Percentiles rank a stretch among this genome's conserved stretches.
Evolutionary conservation across 768 basidiomycete genomes (phyloP).

Genomic region (Psilocybe sp.): DNA sequence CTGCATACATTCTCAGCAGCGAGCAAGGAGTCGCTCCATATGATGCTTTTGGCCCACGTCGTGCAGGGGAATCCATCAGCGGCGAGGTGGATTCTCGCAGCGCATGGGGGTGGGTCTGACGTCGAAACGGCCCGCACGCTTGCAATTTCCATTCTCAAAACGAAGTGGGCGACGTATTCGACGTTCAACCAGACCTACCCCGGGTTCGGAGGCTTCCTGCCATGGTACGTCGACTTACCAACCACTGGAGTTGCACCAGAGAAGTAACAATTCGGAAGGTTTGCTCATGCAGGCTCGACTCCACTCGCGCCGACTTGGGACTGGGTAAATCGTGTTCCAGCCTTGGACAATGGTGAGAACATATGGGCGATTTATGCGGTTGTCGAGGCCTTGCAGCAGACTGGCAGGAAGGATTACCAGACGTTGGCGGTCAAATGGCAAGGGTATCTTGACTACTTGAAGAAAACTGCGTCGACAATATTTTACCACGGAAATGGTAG

Average conservation of each 20-base stretch:
- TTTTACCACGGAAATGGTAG: constrained; percentile 20
- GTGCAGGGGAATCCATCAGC: constrained; percentile 16
- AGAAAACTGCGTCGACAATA: constrained; percentile 12
- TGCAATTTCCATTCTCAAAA: constrained; percentile 14
- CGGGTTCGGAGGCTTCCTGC: constrained; percentile 23
- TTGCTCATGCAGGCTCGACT: constrained; percentile 14
- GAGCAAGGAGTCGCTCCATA: constrained; percentile 22
- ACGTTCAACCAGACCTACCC: constrained; percentile 20
- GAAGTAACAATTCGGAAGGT: constrained; percentile 5
- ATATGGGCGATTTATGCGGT: constrained; percentile 22
- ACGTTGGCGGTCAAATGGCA: constrained; percentile 16
- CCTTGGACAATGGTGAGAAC: constrained; percentile 22
- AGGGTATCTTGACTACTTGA: constrained; percentile 17
- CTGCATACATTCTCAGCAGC: constrained; percentile 22
- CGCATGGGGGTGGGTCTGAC: constrained; percentile 10
- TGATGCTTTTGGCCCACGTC: constrained; percentile 21
- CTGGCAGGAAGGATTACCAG: constrained; percentile 8
- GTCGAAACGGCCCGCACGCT: constrained; percentile 14
- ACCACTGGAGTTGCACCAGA: not conserved
- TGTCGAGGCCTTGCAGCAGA: constrained; percentile 14
- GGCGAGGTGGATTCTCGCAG: constrained; percentile 18
- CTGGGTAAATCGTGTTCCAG: constrained; percentile 22
- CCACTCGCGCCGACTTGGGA: constrained; percentile 19
- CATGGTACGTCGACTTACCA: constrained; percentile 13
- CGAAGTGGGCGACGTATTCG: constrained; percentile 16